Percentiles rank a stretch among this genome's conserved stretches.
Evolutionary conservation across 2,329 filamentous ascomycete genomes (phyloP).

Genomic region (Leptographium wingfieldii): DNA sequence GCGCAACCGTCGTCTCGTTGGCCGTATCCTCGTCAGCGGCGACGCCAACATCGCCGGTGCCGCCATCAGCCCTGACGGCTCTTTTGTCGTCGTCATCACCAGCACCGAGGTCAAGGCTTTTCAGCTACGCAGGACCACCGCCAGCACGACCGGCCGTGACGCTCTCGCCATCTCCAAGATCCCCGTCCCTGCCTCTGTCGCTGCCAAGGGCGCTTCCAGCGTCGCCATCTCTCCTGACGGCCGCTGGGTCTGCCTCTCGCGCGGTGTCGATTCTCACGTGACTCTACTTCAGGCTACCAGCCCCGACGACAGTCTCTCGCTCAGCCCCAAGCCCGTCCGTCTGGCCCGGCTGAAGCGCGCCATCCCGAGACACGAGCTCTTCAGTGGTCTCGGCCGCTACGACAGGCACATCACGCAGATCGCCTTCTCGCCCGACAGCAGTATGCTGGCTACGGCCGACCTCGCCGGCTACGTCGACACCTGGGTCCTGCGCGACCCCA

Average conservation of each 20-base stretch:
- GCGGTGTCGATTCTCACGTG: constrained; percentile 6
- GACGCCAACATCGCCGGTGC: constrained; percentile 70
- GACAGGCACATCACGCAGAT: constrained; percentile 61
- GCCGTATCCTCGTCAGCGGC: constrained; percentile 54
- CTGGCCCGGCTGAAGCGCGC: constrained; percentile 31
- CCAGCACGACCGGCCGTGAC: constrained; percentile 13
- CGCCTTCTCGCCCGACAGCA: constrained; percentile 70
- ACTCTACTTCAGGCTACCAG: constrained; percentile 35
- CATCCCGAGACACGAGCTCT: constrained; percentile 39
- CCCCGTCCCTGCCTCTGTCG: constrained; percentile 43
- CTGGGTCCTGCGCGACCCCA: constrained; percentile 56
- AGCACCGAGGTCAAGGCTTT: constrained; percentile 46
- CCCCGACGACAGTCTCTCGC: constrained; percentile 8
- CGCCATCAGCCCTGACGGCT: constrained; percentile 57
- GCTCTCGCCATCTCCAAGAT: constrained; percentile 59
- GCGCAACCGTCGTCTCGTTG: constrained; percentile 51
- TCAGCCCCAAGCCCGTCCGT: constrained; percentile 34
- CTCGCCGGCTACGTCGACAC: constrained; percentile 77
- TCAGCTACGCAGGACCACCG: constrained; percentile 18
- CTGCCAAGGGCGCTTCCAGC: constrained; percentile 51
- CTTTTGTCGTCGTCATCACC: constrained; percentile 65
- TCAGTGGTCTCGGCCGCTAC: constrained; percentile 63
- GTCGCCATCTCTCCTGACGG: constrained; percentile 59
- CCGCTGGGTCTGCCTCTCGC: constrained; percentile 50
- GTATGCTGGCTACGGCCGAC: constrained; percentile 66